phyloP scores from a whole-genome alignment of 2,329 filamentous ascomycete genomes.

The Cordyceps tenuipes region DNA sequence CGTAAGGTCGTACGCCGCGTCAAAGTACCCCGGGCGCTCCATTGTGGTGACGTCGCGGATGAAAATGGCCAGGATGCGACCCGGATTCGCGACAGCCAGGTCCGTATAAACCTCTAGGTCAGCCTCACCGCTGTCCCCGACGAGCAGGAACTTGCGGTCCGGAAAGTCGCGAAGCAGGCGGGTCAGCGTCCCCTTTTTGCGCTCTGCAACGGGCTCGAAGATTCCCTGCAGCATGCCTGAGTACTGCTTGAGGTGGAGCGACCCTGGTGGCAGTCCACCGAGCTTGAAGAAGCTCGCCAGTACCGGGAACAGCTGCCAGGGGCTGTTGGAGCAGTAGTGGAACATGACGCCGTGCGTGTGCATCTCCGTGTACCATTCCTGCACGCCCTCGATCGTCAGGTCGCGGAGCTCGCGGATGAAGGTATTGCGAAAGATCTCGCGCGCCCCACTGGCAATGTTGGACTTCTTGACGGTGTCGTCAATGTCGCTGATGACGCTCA shows the following conservation, averaged over 20 bases:
- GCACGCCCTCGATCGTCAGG: slow-evolving; percentile 77
- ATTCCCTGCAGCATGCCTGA: slow-evolving; percentile 96
- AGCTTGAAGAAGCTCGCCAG: slow-evolving; percentile 76
- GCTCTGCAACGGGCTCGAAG: slow-evolving; percentile 91
- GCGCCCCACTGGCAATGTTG: slow-evolving; percentile 75
- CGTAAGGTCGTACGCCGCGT: slow-evolving; percentile 39
- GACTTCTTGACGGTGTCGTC: slow-evolving; percentile 97
- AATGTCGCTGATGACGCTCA: slow-evolving; percentile 94
- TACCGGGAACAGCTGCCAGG: slow-evolving; percentile 93
- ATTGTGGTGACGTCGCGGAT: slow-evolving; percentile 92
- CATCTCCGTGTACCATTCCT: slow-evolving; percentile 78
- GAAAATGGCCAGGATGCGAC: slow-evolving; percentile 77
- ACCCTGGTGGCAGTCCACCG: slow-evolving; percentile 75
- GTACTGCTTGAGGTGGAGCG: slow-evolving; percentile 93
- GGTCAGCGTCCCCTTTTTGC: slow-evolving; percentile 83
- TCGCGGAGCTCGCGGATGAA: slow-evolving; percentile 81
- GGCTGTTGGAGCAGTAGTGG: slow-evolving; percentile 98
- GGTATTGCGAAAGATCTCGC: slow-evolving; percentile 93
- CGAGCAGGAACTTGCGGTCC: slow-evolving; percentile 76
- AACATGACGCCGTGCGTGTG: slow-evolving; percentile 74
- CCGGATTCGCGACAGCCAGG: slow-evolving; percentile 74
- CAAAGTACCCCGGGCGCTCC: slow-evolving; percentile 65
- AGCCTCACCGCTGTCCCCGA: slow-evolving; percentile 93
- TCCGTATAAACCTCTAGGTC: slow-evolving; percentile 97
- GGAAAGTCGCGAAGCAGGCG: slow-evolving; percentile 85